These are phyloP conservation scores for Tricholoma saponaceum DNA, from an alignment of 768 basidiomycete genomes.

Conservation along the genomic window DNA sequence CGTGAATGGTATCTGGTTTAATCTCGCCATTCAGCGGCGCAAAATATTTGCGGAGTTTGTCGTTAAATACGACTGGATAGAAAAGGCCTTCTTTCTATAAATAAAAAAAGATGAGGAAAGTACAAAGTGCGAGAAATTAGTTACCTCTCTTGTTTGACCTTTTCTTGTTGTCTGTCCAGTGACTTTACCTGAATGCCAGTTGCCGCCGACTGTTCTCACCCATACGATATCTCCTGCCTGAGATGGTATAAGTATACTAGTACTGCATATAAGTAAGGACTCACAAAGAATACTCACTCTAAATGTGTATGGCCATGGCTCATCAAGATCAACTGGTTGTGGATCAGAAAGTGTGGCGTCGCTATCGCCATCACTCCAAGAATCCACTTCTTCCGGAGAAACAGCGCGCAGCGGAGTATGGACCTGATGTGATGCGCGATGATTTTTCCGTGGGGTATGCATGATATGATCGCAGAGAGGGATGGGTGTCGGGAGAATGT, in stretches of 20 bases:
- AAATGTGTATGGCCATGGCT: conserved; percentile 52
- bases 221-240: conserved; percentile 49
- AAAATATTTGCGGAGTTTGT: conserved; percentile 53
- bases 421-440: conserved; percentile 5
- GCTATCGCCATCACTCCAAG: conserved; percentile 32
- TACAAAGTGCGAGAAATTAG: conserved; percentile 6
- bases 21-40: conserved; percentile 64
- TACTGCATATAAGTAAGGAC: neutral
- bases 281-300: conserved; percentile 29
- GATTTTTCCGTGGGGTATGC: conserved; percentile 10
- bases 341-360: conserved; percentile 25
- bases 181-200: conserved; percentile 50
- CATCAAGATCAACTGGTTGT: conserved; percentile 40
- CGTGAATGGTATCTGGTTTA: conserved; percentile 50
- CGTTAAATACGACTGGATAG: conserved; percentile 49
- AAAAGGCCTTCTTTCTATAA: conserved; percentile 45
- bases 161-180: conserved; percentile 39
- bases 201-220: conserved; percentile 45
- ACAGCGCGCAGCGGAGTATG: conserved; percentile 24
- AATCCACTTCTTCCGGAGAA: conserved; percentile 30
- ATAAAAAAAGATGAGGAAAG: conserved; percentile 1
- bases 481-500: neutral
- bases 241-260: neutral
- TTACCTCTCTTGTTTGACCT: conserved; percentile 45
- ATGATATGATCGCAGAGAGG: conserved; percentile 6